Evolutionary conservation across 495 filamentous ascomycete species (phyloP).

Genomic region (Apiosordaria backusii): DNA sequence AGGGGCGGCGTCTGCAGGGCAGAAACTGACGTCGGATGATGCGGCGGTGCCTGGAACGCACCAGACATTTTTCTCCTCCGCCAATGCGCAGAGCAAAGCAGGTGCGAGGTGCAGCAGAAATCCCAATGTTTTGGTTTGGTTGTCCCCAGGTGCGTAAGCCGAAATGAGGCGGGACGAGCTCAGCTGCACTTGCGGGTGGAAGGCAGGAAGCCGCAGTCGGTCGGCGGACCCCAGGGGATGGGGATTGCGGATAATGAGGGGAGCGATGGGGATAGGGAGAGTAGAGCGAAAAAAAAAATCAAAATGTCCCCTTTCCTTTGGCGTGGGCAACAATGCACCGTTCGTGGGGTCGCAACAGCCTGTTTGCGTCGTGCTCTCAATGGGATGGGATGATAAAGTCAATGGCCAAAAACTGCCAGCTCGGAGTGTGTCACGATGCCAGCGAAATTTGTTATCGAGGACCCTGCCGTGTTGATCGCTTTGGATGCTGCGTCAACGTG

Average conservation of each 20-base stretch:
- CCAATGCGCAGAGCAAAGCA: slow-evolving; percentile 24
- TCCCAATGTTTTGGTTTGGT: slow-evolving; percentile 14
- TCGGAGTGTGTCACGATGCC: neutral
- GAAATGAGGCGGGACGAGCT: slow-evolving; percentile 17
- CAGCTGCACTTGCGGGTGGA: slow-evolving; percentile 10
- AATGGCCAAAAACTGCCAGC: slow-evolving; percentile 19
- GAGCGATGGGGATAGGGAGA: slow-evolving; percentile 4
- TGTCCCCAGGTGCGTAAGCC: slow-evolving; percentile 4
- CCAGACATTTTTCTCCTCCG: slow-evolving; percentile 49
- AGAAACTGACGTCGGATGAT: slow-evolving; percentile 48
- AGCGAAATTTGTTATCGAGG: neutral
- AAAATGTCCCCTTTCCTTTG: slow-evolving; percentile 5
- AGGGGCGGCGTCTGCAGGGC: slow-evolving; percentile 46
- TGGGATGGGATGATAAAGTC: slow-evolving; percentile 9
- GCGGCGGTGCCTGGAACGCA: slow-evolving; percentile 53
- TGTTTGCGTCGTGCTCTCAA: neutral
- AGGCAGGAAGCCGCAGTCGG: slow-evolving; percentile 14
- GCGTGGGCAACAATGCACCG: slow-evolving; percentile 18
- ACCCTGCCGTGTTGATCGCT: neutral
- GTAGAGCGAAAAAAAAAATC: slow-evolving; percentile 18
- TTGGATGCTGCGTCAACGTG: slow-evolving; percentile 13
- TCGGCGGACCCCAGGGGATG: slow-evolving; percentile 8
- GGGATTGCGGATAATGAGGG: neutral
- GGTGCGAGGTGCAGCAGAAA: slow-evolving; percentile 1
- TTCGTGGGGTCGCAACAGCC: slow-evolving; percentile 11